These are phyloP conservation scores for Pichia rugopelliculosa DNA, from an alignment of 805 yeast species.

Conservation along the genomic window DNA sequence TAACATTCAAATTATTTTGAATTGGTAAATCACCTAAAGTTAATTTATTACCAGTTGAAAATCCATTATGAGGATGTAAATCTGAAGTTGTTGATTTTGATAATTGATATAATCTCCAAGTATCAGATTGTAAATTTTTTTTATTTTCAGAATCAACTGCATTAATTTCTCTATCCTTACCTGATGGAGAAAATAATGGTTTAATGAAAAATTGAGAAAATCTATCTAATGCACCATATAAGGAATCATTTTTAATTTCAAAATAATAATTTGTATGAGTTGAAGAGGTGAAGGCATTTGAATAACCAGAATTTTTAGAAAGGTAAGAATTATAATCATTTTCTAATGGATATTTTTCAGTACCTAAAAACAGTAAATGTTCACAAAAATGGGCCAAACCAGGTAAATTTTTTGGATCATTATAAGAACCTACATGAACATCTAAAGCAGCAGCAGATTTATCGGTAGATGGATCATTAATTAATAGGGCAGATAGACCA, in stretches of 20 bases:
- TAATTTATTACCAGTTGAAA: conserved; percentile 79
- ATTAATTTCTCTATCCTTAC: conserved; percentile 85
- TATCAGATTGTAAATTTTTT: conserved; percentile 84
- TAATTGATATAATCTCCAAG: conserved; percentile 83
- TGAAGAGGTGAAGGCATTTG: conserved; percentile 88
- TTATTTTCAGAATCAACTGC: conserved; percentile 97
- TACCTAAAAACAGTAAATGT: conserved; percentile 73
- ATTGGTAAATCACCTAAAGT: conserved; percentile 69
- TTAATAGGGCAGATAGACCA: conserved; percentile 51
- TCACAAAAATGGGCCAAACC: conserved; percentile 79
- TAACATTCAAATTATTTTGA: conserved; percentile 56
- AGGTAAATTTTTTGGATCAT: conserved; percentile 55
- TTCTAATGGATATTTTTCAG: conserved; percentile 66
- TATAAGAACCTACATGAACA: conserved; percentile 70
- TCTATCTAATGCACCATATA: conserved; percentile 85
- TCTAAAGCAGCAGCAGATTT: conserved; percentile 75
- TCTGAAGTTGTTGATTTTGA: conserved; percentile 69
- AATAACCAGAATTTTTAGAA: conserved; percentile 78
- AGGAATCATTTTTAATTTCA: conserved; percentile 66
- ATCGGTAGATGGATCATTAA: conserved; percentile 63
- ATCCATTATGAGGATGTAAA: conserved; percentile 76
- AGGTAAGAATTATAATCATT: conserved; percentile 68
- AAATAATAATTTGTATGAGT: conserved; percentile 88
- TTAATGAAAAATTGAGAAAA: conserved; percentile 86
- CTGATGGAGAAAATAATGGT: conserved; percentile 65